Base-by-base conservation (phyloP, 768 basidiomycete genomes). In the Kondoa malvinella region DNA sequence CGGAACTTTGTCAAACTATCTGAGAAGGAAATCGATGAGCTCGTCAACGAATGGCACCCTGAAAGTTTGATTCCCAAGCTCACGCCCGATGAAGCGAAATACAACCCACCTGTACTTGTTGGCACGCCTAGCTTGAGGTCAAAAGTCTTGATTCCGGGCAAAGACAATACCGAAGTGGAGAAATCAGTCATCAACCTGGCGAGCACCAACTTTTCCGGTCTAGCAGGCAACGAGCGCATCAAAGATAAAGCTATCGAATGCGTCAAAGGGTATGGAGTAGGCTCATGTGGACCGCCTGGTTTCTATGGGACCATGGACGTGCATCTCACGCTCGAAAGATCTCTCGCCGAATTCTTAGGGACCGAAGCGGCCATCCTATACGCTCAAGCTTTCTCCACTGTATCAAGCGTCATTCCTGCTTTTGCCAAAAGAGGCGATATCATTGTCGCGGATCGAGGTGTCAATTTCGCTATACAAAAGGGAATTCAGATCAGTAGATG, bases 401-500 rank as follows among this genome's bases (percentile, higher is more conserved):
- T 90, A 71, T 85, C 88, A 2, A 94, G 91, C 17, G 90, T 92
- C 74, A 95, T 97, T 69, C 90, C 95, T 0, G 89, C 95, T 0
- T 99, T 97, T 78, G 89, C 88, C 81, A 97, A 99, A 77, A 85
- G 94, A 70, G 92, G 92, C 1, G 94, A 99, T 74, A 85, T 99
- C 74, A 92, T 99, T 74, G 88, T 99, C n/a, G 92, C 91, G 2
- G 94, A 99, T 77, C 85, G 90, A n/a, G 84, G 86, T n/a, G 86
- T 92, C 72, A 94, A 88, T 77, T 91, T 97, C 77, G 85, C 89
- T 17, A 88, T 96, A 66, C 92, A 96, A 76, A 94, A 92, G 78
- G 95, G 94, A 21, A 84, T 97, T 31, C 87, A 94, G 76, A 90
- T 96, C 69, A 88, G 87, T 25, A 86, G 95, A 56, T 89, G 86